These are phyloP conservation scores for Podospora conica DNA, from an alignment of 495 filamentous ascomycete species.

Conservation along the genomic window DNA sequence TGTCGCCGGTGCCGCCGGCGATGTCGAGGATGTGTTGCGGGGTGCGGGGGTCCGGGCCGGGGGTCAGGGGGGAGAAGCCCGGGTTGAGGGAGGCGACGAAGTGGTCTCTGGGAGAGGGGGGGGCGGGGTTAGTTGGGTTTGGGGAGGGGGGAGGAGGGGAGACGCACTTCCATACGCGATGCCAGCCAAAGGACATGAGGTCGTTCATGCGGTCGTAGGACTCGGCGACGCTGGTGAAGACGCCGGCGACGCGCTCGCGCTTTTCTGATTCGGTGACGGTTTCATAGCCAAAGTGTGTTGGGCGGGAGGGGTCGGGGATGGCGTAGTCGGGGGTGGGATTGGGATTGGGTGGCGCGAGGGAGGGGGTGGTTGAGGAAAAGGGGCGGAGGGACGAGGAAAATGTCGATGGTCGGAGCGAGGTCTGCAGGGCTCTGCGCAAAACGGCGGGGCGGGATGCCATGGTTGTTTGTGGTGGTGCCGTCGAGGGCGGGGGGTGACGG, in stretches of 20 bases:
- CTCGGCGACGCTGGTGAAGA: slow-evolving; percentile 93
- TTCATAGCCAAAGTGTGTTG: slow-evolving; percentile 92
- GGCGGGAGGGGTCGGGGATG: slow-evolving; percentile 47
- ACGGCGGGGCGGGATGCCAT: slow-evolving; percentile 25
- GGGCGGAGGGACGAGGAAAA: slow-evolving; percentile 4
- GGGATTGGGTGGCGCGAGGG: background rate
- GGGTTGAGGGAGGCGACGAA: slow-evolving; percentile 92
- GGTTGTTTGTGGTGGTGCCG: background rate
- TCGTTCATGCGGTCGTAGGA: slow-evolving; percentile 97
- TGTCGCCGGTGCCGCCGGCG: slow-evolving; percentile 94
- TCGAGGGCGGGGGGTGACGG: background rate
- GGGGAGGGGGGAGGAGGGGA: background rate
- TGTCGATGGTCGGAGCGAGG: background rate
- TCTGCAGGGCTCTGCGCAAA: slow-evolving; percentile 19
- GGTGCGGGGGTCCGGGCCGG: slow-evolving; percentile 28
- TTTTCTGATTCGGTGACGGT: slow-evolving; percentile 81
- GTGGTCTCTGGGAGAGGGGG: slow-evolving; percentile 54
- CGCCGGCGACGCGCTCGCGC: slow-evolving; percentile 59
- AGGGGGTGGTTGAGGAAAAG: slow-evolving; percentile 1
- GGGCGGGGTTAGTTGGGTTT: background rate
- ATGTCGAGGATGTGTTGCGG: slow-evolving; percentile 83
- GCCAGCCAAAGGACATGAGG: slow-evolving; percentile 94
- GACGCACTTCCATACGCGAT: slow-evolving; percentile 82
- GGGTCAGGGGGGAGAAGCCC: slow-evolving; percentile 55
- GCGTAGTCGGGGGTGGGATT: slow-evolving; percentile 22